Percentiles rank a stretch among this genome's conserved stretches.
Conservation (phyloP, 306 rosid species). For the Quercus bicolor region DNA sequence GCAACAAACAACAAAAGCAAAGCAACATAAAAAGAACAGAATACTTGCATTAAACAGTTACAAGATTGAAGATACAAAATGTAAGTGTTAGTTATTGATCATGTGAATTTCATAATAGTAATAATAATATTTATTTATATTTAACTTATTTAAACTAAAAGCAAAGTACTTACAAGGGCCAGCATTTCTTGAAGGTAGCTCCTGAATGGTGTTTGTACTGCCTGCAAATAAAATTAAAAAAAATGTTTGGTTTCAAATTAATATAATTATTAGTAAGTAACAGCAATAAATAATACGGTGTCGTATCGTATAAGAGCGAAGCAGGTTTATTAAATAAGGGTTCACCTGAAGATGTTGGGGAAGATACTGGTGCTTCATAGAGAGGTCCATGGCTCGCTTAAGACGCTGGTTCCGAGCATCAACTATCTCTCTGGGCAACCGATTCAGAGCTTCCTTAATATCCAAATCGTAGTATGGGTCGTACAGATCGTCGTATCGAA, state of each 20-base stretch:
- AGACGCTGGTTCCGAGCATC: constrained; percentile 94
- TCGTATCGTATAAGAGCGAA: too few species aligned
- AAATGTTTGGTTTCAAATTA: background rate
- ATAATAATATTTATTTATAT: too few species aligned
- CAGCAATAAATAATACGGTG: too few species aligned
- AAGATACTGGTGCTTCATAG: constrained; percentile 94
- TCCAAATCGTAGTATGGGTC: constrained; percentile 86
- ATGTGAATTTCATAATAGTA: too few species aligned
- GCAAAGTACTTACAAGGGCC: constrained; percentile 47
- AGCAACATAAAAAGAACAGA: background rate
- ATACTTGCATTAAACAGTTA: too few species aligned
- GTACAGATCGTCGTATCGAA: constrained; percentile 86
- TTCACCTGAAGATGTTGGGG: constrained; percentile 77
- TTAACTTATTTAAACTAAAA: too few species aligned
- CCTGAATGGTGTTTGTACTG: constrained; percentile 95
- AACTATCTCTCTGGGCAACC: constrained; percentile 83
- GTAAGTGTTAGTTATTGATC: too few species aligned
- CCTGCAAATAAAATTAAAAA: constrained; percentile 37
- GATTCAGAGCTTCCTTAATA: constrained; percentile 82
- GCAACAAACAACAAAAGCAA: background rate
- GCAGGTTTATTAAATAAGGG: too few species aligned
- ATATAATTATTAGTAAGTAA: too few species aligned
- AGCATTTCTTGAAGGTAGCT: constrained; percentile 88
- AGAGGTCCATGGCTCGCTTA: constrained; percentile 94
- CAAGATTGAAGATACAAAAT: too few species aligned